A percentile compares a stretch with the other conserved stretches of the same genome.
Evolutionary conservation across 371 early-diverging fungal genomes (phyloP).

Genomic region (Catenaria anguillulae): DNA sequence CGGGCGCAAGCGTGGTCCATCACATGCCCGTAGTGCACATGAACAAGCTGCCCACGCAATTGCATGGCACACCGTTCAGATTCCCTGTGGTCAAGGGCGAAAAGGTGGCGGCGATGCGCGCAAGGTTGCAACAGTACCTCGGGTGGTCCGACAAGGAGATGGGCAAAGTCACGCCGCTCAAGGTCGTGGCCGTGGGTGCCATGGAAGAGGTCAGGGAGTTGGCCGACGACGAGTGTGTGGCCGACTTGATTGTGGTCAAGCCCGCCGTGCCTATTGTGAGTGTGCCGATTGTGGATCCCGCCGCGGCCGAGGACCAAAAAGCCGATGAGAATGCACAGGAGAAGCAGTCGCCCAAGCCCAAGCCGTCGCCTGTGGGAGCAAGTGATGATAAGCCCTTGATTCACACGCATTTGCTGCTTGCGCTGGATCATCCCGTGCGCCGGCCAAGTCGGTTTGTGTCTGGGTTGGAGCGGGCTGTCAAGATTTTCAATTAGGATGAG

Average conservation of each 20-base stretch:
- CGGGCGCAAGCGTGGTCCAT: constrained; percentile 30
- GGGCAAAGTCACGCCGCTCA: constrained; percentile 50
- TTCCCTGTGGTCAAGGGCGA: constrained; percentile 35
- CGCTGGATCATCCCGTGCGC: constrained; percentile 3
- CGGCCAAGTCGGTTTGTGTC: background rate
- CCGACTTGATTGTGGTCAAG: constrained; percentile 13
- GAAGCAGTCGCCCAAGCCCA: constrained; percentile 10
- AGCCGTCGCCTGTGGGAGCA: constrained; percentile 17
- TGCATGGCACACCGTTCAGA: background rate
- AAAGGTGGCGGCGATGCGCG: constrained; percentile 45
- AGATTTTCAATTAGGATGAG: constrained; percentile 5
- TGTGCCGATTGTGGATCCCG: no score
- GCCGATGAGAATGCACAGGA: no score
- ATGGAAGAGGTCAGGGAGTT: background rate
- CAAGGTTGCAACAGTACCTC: constrained; percentile 49
- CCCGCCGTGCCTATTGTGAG: no score
- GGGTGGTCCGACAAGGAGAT: constrained; percentile 78
- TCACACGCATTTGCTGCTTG: background rate
- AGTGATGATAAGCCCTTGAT: constrained; percentile 11
- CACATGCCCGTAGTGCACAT: constrained; percentile 46
- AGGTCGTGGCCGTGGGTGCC: constrained; percentile 19
- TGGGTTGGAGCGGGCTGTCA: background rate
- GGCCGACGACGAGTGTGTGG: background rate
- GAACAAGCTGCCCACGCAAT: constrained; percentile 4
- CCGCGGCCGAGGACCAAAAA: no score